phyloP scores from a whole-genome alignment of 305 asterid genomes.

The Fraxinus baroniana region DNA sequence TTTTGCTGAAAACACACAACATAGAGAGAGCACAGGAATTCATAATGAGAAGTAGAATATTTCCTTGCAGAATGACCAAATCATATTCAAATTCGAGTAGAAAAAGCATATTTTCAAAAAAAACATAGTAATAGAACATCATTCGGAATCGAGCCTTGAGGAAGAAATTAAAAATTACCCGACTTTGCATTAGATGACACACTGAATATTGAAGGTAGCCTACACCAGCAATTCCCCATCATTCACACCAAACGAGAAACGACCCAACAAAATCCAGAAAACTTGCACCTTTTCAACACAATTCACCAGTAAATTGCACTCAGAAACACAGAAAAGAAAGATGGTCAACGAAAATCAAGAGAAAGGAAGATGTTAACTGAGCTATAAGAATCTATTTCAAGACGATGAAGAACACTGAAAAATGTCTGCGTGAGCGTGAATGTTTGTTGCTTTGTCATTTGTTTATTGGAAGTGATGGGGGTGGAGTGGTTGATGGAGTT shows the following conservation, averaged over 20 bases:
- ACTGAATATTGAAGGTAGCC: conserved; percentile 46
- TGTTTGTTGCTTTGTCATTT: neutral
- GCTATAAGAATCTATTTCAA: neutral
- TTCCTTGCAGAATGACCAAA: no score
- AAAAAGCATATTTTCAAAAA: neutral
- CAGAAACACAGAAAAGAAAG: neutral
- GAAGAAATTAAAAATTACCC: conserved; percentile 38
- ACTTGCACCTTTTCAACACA: conserved; percentile 24
- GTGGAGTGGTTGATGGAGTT: neutral
- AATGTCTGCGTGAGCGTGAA: neutral
- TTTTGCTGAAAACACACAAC: neutral
- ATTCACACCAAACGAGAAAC: conserved; percentile 7
- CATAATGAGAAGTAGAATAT: neutral
- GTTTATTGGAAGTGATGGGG: neutral
- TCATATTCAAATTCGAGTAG: neutral
- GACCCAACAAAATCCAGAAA: conserved; percentile 5
- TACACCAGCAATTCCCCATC: conserved; percentile 81
- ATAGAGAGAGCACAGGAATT: neutral
- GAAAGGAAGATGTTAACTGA: neutral
- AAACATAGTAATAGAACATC: neutral
- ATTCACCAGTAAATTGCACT: neutral
- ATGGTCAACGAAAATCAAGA: neutral
- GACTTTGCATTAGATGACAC: conserved; percentile 63
- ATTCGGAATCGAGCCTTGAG: neutral
- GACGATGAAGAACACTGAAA: neutral